Evolutionary conservation across 169 alveolate genomes (phyloP).

Genomic region (Plasmodium ovale): DNA sequence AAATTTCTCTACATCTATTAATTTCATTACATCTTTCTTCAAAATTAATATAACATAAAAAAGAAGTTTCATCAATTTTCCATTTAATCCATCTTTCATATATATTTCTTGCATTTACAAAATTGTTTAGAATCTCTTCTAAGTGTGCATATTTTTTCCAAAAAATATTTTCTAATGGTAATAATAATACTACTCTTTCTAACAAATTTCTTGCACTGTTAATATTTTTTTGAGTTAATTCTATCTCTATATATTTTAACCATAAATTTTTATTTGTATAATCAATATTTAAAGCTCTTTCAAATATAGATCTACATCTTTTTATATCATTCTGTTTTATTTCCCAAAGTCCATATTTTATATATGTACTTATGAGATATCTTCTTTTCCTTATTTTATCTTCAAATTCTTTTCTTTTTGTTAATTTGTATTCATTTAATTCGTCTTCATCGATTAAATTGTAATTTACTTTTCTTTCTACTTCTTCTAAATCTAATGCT

Average conservation of each 20-base stretch:
- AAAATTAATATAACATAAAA: slow-evolving; percentile 96
- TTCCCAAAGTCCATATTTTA: slow-evolving; percentile 98
- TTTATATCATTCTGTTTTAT: slow-evolving; percentile 94
- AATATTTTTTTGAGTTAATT: slow-evolving; percentile 95
- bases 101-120: slow-evolving; percentile 94
- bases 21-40: slow-evolving; percentile 98
- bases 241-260: slow-evolving; percentile 98
- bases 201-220: slow-evolving; percentile 96
- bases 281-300: slow-evolving; percentile 97
- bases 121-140: slow-evolving; percentile 98
- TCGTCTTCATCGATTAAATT: slow-evolving; percentile 93
- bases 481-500: slow-evolving; percentile 95
- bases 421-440: slow-evolving; percentile 93
- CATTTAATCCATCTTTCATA: slow-evolving; percentile 98
- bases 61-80: slow-evolving; percentile 97
- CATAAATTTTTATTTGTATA: slow-evolving; percentile 94
- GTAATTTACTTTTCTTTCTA: slow-evolving; percentile 85
- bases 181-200: slow-evolving; percentile 96
- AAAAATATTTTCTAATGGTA: slow-evolving; percentile 98
- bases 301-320: slow-evolving; percentile 96
- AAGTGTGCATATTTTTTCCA: slow-evolving; percentile 99
- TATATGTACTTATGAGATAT: slow-evolving; percentile 97
- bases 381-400: slow-evolving; percentile 95
- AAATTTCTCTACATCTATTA: slow-evolving; percentile 93
- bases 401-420: slow-evolving; percentile 97